Evolutionary conservation across 164 flowering plant genomes (phyloP).

Genomic region (Nymphaea thermarum): DNA sequence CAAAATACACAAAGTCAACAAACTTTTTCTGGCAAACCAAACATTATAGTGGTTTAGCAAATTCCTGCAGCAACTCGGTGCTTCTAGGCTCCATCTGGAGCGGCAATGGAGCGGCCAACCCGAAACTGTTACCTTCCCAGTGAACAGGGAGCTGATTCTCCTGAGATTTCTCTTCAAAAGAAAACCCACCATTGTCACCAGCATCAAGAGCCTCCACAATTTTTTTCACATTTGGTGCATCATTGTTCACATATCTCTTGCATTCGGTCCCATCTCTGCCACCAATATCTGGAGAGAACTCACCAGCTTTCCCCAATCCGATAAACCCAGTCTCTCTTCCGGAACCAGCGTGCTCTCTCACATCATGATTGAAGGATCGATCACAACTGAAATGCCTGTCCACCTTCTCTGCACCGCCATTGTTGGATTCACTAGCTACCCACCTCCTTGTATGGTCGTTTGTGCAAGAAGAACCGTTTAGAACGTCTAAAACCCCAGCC

Average conservation of each 20-base stretch:
- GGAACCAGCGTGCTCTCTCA: too few relatives aligned
- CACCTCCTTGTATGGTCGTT: background rate
- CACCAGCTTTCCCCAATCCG: background rate
- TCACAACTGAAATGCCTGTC: background rate
- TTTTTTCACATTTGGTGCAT: background rate
- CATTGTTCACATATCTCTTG: constrained; percentile 34
- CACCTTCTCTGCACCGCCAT: background rate
- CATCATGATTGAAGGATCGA: too few relatives aligned
- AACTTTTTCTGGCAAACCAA: background rate
- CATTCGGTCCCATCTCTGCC: constrained; percentile 12
- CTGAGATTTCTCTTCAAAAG: background rate
- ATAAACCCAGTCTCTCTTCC: background rate
- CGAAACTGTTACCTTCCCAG: background rate
- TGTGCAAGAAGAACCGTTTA: constrained; percentile 17
- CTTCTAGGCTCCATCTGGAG: constrained; percentile 45
- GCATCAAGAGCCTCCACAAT: background rate
- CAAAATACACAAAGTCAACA: background rate
- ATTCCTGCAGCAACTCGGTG: constrained; percentile 14
- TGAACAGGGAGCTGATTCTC: background rate
- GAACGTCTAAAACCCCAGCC: constrained; percentile 40
- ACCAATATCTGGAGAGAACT: background rate
- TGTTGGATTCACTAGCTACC: background rate
- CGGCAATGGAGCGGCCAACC: constrained; percentile 34
- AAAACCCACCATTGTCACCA: background rate
- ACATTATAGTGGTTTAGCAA: background rate